These are phyloP conservation scores for Aureobasidium sp. DNA, from an alignment of 2,329 filamentous ascomycete species.

Conservation along the genomic window DNA sequence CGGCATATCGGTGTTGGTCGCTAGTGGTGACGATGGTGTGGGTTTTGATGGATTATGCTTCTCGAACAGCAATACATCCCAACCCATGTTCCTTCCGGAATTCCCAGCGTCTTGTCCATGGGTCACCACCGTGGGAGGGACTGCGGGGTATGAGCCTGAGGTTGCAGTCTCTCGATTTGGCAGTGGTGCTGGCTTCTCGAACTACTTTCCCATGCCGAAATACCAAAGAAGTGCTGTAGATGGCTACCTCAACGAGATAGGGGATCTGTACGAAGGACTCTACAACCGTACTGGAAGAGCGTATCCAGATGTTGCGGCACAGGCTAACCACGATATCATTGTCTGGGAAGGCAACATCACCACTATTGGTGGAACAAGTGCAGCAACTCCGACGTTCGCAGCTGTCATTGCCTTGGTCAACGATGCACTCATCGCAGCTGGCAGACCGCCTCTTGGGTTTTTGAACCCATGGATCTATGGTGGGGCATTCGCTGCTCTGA, in stretches of 20 bases:
- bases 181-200: constrained; percentile 35
- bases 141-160: constrained; percentile 35
- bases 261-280: constrained; percentile 32
- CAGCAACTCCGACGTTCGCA: constrained; percentile 52
- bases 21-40: constrained; percentile 55
- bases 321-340: constrained; percentile 44
- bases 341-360: constrained; percentile 39
- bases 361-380: constrained; percentile 46
- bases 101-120: constrained; percentile 43
- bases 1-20: constrained; percentile 54
- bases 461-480: constrained; percentile 56
- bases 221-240: constrained; percentile 34
- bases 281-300: constrained; percentile 39
- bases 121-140: constrained; percentile 41
- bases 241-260: constrained; percentile 33
- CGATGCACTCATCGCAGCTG: constrained; percentile 47
- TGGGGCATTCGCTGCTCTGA: constrained; percentile 41
- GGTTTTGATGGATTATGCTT: constrained; percentile 34
- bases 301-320: constrained; percentile 42
- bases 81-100: constrained; percentile 37
- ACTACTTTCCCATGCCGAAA: constrained; percentile 25
- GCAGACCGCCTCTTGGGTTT: constrained; percentile 48
- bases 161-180: constrained; percentile 37
- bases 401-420: constrained; percentile 55
- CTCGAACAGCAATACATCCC: constrained; percentile 39